A percentile compares a stretch with the other conserved stretches of the same genome.
Conservation (phyloP, 2,329 filamentous ascomycete genomes). For the Ophiostoma quercus region DNA sequence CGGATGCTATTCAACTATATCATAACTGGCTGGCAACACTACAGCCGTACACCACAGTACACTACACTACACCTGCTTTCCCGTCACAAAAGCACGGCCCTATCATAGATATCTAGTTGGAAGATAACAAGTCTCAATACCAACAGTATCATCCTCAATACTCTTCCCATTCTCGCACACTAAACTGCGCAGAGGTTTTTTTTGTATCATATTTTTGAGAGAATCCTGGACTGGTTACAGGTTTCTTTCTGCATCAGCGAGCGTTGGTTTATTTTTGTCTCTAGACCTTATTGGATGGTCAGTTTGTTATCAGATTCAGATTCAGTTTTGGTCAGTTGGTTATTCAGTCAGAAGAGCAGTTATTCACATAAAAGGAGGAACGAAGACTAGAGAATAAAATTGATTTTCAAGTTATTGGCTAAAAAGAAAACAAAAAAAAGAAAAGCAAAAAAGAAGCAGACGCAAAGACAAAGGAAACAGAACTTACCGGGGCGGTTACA, state of each 20-base stretch:
- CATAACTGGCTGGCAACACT: not conserved
- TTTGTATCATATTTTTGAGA: not conserved
- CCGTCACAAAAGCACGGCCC: slow-evolving; percentile 6
- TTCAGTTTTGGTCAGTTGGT: slow-evolving; percentile 1
- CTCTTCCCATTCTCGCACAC: not conserved
- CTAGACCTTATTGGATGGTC: not conserved
- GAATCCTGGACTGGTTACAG: slow-evolving; percentile 2
- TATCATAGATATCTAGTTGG: not conserved
- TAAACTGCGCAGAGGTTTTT: not conserved
- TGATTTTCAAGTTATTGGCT: slow-evolving; percentile 1
- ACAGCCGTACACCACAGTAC: not conserved
- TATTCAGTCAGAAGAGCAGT: not conserved
- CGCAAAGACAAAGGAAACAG: not conserved
- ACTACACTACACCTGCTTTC: not conserved
- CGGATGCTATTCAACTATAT: not conserved
- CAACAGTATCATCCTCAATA: not conserved
- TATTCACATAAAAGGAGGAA: slow-evolving; percentile 14
- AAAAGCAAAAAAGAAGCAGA: not conserved
- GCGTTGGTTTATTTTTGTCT: not conserved
- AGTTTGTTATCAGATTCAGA: not conserved
- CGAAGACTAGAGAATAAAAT: slow-evolving; percentile 1
- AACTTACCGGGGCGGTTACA: not conserved
- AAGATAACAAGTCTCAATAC: not conserved
- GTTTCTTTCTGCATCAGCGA: not conserved
- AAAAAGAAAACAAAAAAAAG: not conserved